Evolutionary conservation across 805 yeast species (phyloP).

Genomic region (Kazachstania taianensis): DNA sequence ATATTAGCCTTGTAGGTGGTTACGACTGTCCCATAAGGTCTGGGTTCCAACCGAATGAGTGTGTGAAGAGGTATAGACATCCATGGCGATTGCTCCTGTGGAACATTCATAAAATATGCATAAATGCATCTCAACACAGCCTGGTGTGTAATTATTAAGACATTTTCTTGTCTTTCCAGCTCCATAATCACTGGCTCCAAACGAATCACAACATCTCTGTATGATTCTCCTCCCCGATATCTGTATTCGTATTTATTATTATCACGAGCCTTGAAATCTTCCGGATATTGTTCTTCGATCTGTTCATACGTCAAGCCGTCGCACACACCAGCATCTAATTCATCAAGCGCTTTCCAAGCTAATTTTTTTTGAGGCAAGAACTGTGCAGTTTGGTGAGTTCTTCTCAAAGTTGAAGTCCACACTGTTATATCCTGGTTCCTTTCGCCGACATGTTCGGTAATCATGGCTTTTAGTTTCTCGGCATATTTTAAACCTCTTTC

Average conservation of each 20-base stretch:
- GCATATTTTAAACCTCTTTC: conserved; percentile 82
- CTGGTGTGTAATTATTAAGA: conserved; percentile 92
- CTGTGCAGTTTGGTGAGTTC: conserved; percentile 91
- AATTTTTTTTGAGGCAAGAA: conserved; percentile 70
- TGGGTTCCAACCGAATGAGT: conserved; percentile 85
- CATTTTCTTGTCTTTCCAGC: conserved; percentile 92
- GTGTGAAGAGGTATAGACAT: conserved; percentile 97
- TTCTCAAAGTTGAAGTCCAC: conserved; percentile 86
- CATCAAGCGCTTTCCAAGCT: conserved; percentile 95
- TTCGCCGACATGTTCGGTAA: conserved; percentile 47
- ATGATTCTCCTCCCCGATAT: conserved; percentile 95
- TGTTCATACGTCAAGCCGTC: conserved; percentile 96
- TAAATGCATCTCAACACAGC: conserved; percentile 93
- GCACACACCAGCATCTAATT: conserved; percentile 93
- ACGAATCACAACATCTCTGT: conserved; percentile 88
- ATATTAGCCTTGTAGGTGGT: conserved; percentile 89
- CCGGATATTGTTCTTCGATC: conserved; percentile 75
- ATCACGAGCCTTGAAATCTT: conserved; percentile 91
- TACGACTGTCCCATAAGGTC: conserved; percentile 83
- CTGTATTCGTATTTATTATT: conserved; percentile 93
- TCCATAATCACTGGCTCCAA: conserved; percentile 98
- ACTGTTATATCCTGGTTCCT: conserved; percentile 61
- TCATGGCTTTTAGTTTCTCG: conserved; percentile 65
- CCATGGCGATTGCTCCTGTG: conserved; percentile 97
- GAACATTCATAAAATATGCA: conserved; percentile 97